Evolutionary conservation across 2,329 filamentous ascomycete species (phyloP), one percentile per base, ranked within the genome.

Genomic region (Botryotinia convoluta): DNA sequence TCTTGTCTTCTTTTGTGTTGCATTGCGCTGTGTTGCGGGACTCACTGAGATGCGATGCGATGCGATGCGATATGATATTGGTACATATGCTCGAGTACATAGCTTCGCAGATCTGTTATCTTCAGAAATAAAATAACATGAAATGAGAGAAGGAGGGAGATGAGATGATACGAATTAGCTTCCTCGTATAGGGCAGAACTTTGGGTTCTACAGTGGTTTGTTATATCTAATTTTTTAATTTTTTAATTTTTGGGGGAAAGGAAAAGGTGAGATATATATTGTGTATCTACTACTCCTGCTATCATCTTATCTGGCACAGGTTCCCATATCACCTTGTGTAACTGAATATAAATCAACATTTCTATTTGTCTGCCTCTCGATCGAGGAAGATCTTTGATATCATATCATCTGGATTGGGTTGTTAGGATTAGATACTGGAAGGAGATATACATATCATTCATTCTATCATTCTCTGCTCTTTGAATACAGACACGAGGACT

Each of bases 241-340:
- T 1, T 39, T 39, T 8, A 39, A 0, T 42, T 42, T 42, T 42
- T 42, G 39, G 39, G 39, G 39, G 12, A 3, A 14, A 14, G 3
- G 39, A 12, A 42, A 42, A 12, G 39, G 2, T 10, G 20, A 10
- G 45, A 22, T 10, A 0, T 51, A 12, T n/a, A n/a, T 51, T n/a
- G 26, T 45, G 18, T n/a, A 7, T 51, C 10, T 16, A n/a, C 26
- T 51, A n/a, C 26, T n/a, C 26, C 26, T 14, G 1, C 4, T 51
- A 4, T 0, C 1, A n/a, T n/a, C 12, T 2, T 2, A 14, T n/a
- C 48, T 51, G 22, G 3, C 5, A 51, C 5, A 3, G 12, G 9
- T 3, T 1, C 5, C 10, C 2, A 2, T 51, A 5, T 2, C 12
- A 51, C 2, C 1, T n/a, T 51, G 10, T 51, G 5, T n/a, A 7